Percentiles rank a stretch among this genome's conserved stretches.
These are phyloP conservation scores for Candida krabiensis DNA, from an alignment of 805 yeast genomes.

Conservation along the genomic window DNA sequence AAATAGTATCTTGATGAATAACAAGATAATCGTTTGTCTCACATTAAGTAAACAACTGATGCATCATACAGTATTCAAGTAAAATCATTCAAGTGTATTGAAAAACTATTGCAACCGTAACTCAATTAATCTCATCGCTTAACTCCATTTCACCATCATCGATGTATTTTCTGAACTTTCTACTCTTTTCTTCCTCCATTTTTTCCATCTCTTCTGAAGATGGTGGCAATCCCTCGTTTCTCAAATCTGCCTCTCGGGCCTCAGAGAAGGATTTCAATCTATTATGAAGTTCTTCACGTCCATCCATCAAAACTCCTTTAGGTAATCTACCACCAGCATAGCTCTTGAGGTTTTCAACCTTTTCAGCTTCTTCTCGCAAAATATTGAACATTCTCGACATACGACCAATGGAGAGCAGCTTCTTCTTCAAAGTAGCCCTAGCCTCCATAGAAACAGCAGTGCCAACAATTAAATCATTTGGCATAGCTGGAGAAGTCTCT, in stretches of 20 bases:
- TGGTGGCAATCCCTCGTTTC: constrained; percentile 91
- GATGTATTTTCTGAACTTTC: constrained; percentile 37
- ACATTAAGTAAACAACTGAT: no score
- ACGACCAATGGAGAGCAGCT: constrained; percentile 88
- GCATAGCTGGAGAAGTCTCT: constrained; percentile 17
- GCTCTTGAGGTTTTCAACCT: constrained; percentile 74
- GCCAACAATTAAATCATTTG: constrained; percentile 18
- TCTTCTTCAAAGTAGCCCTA: constrained; percentile 59
- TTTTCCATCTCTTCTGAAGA: constrained; percentile 53
- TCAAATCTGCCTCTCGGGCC: constrained; percentile 75
- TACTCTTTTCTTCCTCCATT: constrained; percentile 46
- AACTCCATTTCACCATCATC: constrained; percentile 27
- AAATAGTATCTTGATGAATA: no score
- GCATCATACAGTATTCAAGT: no score
- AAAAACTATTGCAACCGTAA: no score
- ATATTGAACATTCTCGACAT: constrained; percentile 90
- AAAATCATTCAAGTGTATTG: no score
- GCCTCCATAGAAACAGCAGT: constrained; percentile 30
- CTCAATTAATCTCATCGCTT: no score
- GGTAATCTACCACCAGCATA: constrained; percentile 79
- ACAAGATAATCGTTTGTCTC: no score
- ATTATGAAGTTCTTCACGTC: constrained; percentile 73
- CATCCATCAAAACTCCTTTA: constrained; percentile 80
- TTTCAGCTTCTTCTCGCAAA: constrained; percentile 83
- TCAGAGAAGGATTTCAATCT: constrained; percentile 76